Base-by-base conservation (phyloP, 2,329 filamentous ascomycete genomes). In the Phyllosticta paracitricarpa region DNA sequence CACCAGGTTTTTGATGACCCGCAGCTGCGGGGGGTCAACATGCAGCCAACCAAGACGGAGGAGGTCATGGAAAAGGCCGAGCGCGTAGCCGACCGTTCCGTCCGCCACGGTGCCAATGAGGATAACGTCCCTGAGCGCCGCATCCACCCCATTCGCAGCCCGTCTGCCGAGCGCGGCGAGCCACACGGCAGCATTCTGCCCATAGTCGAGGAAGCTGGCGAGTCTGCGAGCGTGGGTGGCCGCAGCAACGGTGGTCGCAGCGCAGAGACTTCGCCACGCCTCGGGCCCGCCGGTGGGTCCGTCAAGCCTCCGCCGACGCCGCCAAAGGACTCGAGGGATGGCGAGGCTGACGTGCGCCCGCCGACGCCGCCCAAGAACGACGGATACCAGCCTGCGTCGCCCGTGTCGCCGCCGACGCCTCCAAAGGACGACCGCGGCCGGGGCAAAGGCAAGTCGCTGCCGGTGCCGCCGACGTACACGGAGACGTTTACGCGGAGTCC, bases 141-240 rank as follows among this genome's bases (percentile, higher is more conserved):
- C 1, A 73, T 91, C 55, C 75, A 75, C 61, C 84, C 77, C 62
- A 80, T 79, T 65, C 81, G 77, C 70, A 89, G 79, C 74, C 82
- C 77, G 24, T 81, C 77, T 69, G 79, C 76, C 22, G 79, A 87
- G 67, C 71, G 85, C 71, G 69, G 81, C 76, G 79, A 81, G 14
- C 73, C 79, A 12, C 78, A 81, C n/a, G 78, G 81, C 12, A 79
- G 80, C 33, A 85, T 81, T 1, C 77, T 97, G 2, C 93, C 93
- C 0, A 87, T 97, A 9, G 91, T 97, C 6, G 89, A 96, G 66
- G 93, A 97, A 75, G 88, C 85, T n/a, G 89, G 85, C 4, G 93
- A 97, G 73, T 86, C 81, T 9, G 83, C 81, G 7, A 89, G 87
- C 63, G 81, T 85, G 25, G 84, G 85, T 1, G 83, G 81, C 30